phyloP scores from a whole-genome alignment of 2,329 filamentous ascomycete genomes.

The Xylariaceae sp. region DNA sequence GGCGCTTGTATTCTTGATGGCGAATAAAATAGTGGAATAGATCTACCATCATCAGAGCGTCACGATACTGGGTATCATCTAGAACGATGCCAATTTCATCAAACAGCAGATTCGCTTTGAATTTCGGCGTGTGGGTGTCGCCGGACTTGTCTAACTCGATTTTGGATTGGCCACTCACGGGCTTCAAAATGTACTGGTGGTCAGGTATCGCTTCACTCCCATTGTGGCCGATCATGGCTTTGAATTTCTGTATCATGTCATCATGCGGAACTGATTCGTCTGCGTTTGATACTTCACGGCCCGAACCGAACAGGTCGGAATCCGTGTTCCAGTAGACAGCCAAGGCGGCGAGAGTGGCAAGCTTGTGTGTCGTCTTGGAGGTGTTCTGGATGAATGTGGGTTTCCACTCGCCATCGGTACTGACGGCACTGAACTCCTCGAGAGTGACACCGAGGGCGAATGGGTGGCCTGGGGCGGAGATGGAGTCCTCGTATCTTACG shows the following conservation, averaged over 20 bases:
- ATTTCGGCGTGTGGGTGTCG: slow-evolving; percentile 72
- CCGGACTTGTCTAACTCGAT: slow-evolving; percentile 94
- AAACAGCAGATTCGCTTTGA: slow-evolving; percentile 88
- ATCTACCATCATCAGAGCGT: slow-evolving; percentile 96
- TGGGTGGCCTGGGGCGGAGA: slow-evolving; percentile 90
- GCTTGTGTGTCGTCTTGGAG: slow-evolving; percentile 80
- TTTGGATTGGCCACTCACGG: slow-evolving; percentile 91
- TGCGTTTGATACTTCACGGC: slow-evolving; percentile 65
- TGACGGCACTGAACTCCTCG: slow-evolving; percentile 94
- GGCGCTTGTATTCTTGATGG: slow-evolving; percentile 93
- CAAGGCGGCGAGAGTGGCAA: slow-evolving; percentile 84
- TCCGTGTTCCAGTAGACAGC: slow-evolving; percentile 99
- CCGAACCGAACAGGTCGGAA: slow-evolving; percentile 75
- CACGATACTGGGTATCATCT: slow-evolving; percentile 95
- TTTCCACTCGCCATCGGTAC: slow-evolving; percentile 91
- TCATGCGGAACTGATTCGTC: slow-evolving; percentile 66
- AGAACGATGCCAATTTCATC: slow-evolving; percentile 98
- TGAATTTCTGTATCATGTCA: slow-evolving; percentile 75
- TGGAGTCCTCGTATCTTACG: slow-evolving; percentile 94
- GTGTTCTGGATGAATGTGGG: slow-evolving; percentile 94
- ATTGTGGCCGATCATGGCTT: slow-evolving; percentile 72
- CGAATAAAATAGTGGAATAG: slow-evolving; percentile 98
- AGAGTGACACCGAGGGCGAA: slow-evolving; percentile 91
- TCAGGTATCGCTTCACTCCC: slow-evolving; percentile 52
- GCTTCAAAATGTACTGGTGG: slow-evolving; percentile 94